phyloP scores from a whole-genome alignment of 1,284 basidiomycete species.

The Schizophyllum commune region DNA sequence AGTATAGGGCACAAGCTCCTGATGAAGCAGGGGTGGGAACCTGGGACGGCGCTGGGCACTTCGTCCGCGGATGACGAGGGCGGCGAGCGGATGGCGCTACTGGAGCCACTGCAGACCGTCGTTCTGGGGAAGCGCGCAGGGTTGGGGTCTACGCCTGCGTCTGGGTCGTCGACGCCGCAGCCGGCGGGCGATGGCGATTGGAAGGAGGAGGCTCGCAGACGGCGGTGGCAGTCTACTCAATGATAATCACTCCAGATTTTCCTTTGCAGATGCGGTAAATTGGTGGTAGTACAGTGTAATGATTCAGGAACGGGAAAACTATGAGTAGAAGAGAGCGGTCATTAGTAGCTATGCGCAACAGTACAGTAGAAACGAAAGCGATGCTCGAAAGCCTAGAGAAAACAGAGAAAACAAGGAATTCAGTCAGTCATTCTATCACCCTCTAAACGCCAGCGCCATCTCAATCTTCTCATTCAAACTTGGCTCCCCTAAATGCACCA shows the following conservation, averaged over 20 bases:
- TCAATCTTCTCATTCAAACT: neutral
- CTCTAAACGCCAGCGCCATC: neutral
- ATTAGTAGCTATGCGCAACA: neutral
- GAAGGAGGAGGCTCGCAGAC: constrained; percentile 20
- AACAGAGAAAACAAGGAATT: neutral
- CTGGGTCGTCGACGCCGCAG: constrained; percentile 7
- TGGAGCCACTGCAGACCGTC: constrained; percentile 47
- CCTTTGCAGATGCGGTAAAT: neutral
- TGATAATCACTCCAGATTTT: neutral
- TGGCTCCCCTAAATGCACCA: neutral
- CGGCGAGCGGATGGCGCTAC: constrained; percentile 30
- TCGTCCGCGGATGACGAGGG: constrained; percentile 15
- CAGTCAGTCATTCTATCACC: neutral
- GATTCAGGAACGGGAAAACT: neutral
- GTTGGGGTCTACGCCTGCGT: constrained; percentile 24
- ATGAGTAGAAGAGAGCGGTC: neutral
- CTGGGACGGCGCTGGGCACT: constrained; percentile 52
- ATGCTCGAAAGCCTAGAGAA: neutral
- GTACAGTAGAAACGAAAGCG: neutral
- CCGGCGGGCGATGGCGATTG: constrained; percentile 12
- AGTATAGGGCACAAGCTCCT: constrained; percentile 64
- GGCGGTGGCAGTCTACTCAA: constrained; percentile 14
- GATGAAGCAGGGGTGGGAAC: constrained; percentile 67
- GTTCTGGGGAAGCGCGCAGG: constrained; percentile 40
- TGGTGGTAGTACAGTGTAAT: neutral